Evolutionary conservation across 2,329 filamentous ascomycete species (phyloP).

Genomic region (Thyridium curvatum): DNA sequence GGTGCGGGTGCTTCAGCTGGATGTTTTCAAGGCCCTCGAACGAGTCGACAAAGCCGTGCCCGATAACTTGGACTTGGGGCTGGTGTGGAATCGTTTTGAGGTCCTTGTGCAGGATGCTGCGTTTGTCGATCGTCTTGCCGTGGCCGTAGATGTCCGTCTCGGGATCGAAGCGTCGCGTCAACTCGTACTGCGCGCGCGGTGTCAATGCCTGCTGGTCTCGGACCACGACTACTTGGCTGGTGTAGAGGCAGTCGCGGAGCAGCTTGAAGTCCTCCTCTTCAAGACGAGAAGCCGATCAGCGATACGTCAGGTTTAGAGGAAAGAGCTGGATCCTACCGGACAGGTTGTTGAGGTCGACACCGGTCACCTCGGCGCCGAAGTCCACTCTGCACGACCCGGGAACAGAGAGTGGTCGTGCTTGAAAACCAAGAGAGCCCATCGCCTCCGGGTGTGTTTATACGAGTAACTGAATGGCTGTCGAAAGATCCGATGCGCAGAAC

Average conservation of each 20-base stretch:
- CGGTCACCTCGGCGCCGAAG: constrained; percentile 55
- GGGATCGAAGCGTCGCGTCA: constrained; percentile 71
- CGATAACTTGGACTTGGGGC: constrained; percentile 74
- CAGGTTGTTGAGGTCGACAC: constrained; percentile 55
- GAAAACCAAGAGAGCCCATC: too few species aligned
- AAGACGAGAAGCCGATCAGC: constrained; percentile 1
- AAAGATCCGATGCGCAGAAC: too few species aligned
- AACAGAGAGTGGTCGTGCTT: not conserved
- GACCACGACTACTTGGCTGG: constrained; percentile 63
- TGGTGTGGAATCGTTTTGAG: constrained; percentile 76
- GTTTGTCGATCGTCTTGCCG: constrained; percentile 65
- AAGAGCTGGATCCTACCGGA: constrained; percentile 42
- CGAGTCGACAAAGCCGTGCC: constrained; percentile 61
- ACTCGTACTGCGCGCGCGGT: constrained; percentile 65
- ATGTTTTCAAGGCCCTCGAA: constrained; percentile 69
- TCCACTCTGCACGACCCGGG: constrained; percentile 27
- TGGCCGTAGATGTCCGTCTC: constrained; percentile 62
- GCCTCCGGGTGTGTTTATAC: too few species aligned
- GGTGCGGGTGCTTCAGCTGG: constrained; percentile 67
- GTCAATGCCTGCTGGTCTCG: constrained; percentile 59
- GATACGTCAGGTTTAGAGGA: not conserved
- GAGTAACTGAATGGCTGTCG: too few species aligned
- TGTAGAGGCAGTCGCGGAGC: constrained; percentile 61
- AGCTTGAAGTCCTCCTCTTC: constrained; percentile 57
- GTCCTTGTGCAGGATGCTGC: constrained; percentile 67